These are phyloP conservation scores for Dipteronia dyeriana DNA, from an alignment of 345 rosid genomes.

Conservation along the genomic window DNA sequence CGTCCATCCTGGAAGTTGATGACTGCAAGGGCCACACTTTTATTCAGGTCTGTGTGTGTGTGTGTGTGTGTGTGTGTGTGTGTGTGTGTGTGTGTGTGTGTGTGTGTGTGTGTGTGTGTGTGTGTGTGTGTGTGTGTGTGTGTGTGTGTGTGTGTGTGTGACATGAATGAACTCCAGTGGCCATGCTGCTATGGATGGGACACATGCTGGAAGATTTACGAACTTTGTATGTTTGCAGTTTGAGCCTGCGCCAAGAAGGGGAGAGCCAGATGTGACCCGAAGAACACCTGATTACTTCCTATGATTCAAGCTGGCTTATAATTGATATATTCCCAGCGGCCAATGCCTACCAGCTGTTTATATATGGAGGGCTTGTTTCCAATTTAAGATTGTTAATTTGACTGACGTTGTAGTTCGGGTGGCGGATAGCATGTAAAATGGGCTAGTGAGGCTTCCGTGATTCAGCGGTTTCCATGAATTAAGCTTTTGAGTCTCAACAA, in stretches of 20 bases:
- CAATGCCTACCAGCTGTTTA: slow-evolving; percentile 18
- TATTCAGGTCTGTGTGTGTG: no score
- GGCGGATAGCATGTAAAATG: slow-evolving; percentile 20
- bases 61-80: no score
- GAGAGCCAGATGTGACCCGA: slow-evolving; percentile 94
- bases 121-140: no score
- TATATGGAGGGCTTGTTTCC: slow-evolving; percentile 21
- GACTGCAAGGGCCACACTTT: slow-evolving; percentile 93
- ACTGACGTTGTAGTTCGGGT: slow-evolving; percentile 14
- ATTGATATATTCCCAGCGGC: slow-evolving; percentile 1
- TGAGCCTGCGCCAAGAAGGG: slow-evolving; percentile 98
- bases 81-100: no score
- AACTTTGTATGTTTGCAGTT: slow-evolving; percentile 49
- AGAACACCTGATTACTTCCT: slow-evolving; percentile 97
- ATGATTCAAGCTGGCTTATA: slow-evolving; percentile 31
- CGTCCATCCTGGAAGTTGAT: slow-evolving; percentile 90
- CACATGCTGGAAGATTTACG: background rate
- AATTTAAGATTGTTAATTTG: slow-evolving; percentile 20
- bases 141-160: no score
- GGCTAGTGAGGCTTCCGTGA: slow-evolving; percentile 27
- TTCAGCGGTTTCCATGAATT: slow-evolving; percentile 17
- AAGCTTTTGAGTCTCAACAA: slow-evolving; percentile 8
- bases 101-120: no score
- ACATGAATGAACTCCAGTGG: background rate
- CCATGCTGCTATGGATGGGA: background rate